These are phyloP conservation scores for Gentiana dahurica DNA, from an alignment of 257 asterid species.

Conservation along the genomic window DNA sequence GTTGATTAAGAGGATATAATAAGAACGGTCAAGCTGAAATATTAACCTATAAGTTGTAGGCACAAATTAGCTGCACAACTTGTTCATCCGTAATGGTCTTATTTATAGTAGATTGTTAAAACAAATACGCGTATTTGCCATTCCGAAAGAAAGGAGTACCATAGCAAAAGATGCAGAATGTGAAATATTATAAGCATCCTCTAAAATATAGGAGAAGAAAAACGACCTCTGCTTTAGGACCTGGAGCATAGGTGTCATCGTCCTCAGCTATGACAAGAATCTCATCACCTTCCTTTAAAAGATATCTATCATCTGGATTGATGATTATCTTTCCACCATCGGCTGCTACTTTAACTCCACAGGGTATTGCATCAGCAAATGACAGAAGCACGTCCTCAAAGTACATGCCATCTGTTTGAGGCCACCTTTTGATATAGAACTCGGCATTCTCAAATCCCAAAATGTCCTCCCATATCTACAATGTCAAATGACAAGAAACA, in stretches of 20 bases:
- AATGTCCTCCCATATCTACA: slow-evolving; percentile 98
- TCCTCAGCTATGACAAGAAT: slow-evolving; percentile 97
- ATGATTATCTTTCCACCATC: slow-evolving; percentile 78
- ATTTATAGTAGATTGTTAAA: not conserved
- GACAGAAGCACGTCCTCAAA: slow-evolving; percentile 71
- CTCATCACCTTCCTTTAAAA: slow-evolving; percentile 83
- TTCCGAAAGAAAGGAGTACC: not conserved
- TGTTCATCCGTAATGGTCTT: not conserved
- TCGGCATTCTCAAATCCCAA: slow-evolving; percentile 97
- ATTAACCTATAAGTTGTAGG: too few relatives aligned
- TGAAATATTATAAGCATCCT: too few relatives aligned
- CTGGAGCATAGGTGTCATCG: slow-evolving; percentile 94
- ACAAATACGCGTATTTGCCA: not conserved
- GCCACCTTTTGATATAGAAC: slow-evolving; percentile 91
- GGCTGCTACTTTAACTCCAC: slow-evolving; percentile 82
- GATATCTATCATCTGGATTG: slow-evolving; percentile 80
- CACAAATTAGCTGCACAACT: too few relatives aligned
- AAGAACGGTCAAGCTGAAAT: too few relatives aligned
- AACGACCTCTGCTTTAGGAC: slow-evolving; percentile 72
- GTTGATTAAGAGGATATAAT: too few relatives aligned
- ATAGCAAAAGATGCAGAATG: not conserved
- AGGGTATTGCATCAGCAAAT: slow-evolving; percentile 91
- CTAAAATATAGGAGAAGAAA: slow-evolving; percentile 11
- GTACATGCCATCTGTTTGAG: slow-evolving; percentile 61
- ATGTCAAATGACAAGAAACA: slow-evolving; percentile 10